These are phyloP conservation scores for Trichoderma atrobrunneum DNA, from an alignment of 2,329 filamentous ascomycete genomes.

Conservation along the genomic window DNA sequence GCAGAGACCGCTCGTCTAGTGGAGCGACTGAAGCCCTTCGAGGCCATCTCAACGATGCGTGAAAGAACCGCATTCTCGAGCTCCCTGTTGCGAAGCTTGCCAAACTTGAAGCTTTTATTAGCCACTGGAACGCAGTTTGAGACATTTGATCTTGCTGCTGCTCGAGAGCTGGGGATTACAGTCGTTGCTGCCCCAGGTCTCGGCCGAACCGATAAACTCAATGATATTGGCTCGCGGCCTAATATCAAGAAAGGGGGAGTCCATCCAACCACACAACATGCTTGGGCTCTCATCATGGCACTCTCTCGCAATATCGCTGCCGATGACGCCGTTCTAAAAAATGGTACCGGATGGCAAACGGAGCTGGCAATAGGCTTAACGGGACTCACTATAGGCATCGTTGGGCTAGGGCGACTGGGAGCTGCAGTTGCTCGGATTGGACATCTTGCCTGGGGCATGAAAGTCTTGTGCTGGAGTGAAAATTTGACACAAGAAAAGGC, in stretches of 20 bases:
- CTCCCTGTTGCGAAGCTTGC: slow-evolving; percentile 52
- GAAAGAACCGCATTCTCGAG: slow-evolving; percentile 47
- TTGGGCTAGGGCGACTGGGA: background rate
- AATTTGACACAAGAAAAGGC: slow-evolving; percentile 63
- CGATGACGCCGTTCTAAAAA: slow-evolving; percentile 37
- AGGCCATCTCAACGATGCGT: background rate
- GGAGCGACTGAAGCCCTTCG: background rate
- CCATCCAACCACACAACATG: slow-evolving; percentile 55
- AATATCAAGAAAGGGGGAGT: slow-evolving; percentile 34
- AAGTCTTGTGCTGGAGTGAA: slow-evolving; percentile 61
- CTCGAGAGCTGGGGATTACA: slow-evolving; percentile 38
- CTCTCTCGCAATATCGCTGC: slow-evolving; percentile 57
- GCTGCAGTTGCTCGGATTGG: background rate
- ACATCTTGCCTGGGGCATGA: slow-evolving; percentile 45
- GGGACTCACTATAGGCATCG: background rate
- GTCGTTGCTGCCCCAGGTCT: slow-evolving; percentile 6
- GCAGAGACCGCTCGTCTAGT: background rate
- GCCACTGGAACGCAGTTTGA: slow-evolving; percentile 61
- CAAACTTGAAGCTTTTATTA: slow-evolving; percentile 61
- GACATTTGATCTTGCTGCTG: slow-evolving; percentile 54
- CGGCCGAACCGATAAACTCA: background rate
- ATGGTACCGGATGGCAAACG: background rate
- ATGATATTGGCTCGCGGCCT: slow-evolving; percentile 20
- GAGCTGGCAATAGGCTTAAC: background rate
- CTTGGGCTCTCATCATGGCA: slow-evolving; percentile 54